Base-by-base conservation (phyloP, 495 filamentous ascomycete genomes). In the Talaromyces nanjingensis region DNA sequence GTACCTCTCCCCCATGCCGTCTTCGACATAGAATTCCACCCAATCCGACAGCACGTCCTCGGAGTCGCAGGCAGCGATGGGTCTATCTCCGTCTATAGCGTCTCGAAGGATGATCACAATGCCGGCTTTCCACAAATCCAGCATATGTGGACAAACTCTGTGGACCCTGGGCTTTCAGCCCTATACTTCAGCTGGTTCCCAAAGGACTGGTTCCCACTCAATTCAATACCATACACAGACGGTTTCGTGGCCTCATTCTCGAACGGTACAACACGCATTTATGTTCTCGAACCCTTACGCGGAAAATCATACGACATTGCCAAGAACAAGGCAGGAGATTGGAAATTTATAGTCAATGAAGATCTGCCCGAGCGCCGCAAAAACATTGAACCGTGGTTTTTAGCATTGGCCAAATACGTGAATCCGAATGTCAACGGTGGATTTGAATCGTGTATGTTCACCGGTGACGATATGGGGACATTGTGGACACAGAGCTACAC, bases 21-120 rank as follows among this genome's bases (percentile, higher is more conserved):
- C 24, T 85, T 98, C 52, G 93, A 98, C 71, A 81, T 97, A 24
- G 89, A 91, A 64, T 97, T 97, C 73, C 86, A 87, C 64, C 87
- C 86, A 6, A 71, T 75, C 47, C 68, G 76, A n/a, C 74, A 76
- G 14, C 74, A 75, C 29, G 70, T 84, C 14, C 78, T 94, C 31
- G 91, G 84, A 8, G 84, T 87, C 31, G 90, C 91, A 9, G 87
- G 86, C 9, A 94, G 91, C 64, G 87, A 85, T 5, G 92, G 89
- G 2, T 78, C 79, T 9, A 73, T 96, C 0, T 80, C 81, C 7
- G 72, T 96, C 29, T 94, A 89, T 75, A 73, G 57, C n/a, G 62
- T 79, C 24, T 66, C 67, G 0, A 6, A 42, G 29, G 62, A 37
- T 20, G 27, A 25, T 2, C 27, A 29, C 27, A 29, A 29, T 29